Evolutionary conservation across 2,329 filamentous ascomycete genomes (phyloP), one percentile per base, ranked within the genome.

Genomic region (Fusarium brevicatenulatum): DNA sequence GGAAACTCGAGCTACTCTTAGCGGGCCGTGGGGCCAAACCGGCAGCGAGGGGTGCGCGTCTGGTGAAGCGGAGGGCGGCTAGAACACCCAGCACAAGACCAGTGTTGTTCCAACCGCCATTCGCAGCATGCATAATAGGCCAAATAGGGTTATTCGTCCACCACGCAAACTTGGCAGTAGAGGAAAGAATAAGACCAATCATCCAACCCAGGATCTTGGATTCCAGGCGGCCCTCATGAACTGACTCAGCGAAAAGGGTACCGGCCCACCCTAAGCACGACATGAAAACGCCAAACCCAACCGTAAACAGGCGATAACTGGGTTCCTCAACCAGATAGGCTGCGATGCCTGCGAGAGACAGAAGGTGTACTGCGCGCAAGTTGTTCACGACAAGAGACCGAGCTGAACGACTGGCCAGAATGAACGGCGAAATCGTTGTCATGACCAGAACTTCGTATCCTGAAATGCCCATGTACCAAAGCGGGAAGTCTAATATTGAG

Each of bases 391-490:
- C 87, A 21, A 93, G 81, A 43, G 88, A 88, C 67, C 94, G 92
- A 23, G 98, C 68, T 2, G 91, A 85, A 52, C 87, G 87, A 70
- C 95, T 91, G 28, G 87, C 91, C 47, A 99, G 90, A 25, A 98
- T 82, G 43, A 95, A 86, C 0, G 96, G 96, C 9, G 95, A 93
- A 57, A 95, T 82, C 7, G 94, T 95, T 55, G 89, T 90, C 90
- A 98, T 92, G 78, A 99, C 91, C 74, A 97, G 87, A 47, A 91
- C 92, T 83, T 99, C 96, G 80, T 96, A 99, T 71, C 96, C 96
- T 8, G 95, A 98, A 68, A 99, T 97, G 34, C 96, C 96, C 96
- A 99, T 99, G 81, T 98, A 91, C 96, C 96, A 99, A 16, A 99
- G 89, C 19, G 96, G 96, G 81, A 99, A 99, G 82, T 97, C 92